Evolutionary conservation across 805 yeast species (phyloP).

Genomic region (Lipomyces spencermartinsiae): DNA sequence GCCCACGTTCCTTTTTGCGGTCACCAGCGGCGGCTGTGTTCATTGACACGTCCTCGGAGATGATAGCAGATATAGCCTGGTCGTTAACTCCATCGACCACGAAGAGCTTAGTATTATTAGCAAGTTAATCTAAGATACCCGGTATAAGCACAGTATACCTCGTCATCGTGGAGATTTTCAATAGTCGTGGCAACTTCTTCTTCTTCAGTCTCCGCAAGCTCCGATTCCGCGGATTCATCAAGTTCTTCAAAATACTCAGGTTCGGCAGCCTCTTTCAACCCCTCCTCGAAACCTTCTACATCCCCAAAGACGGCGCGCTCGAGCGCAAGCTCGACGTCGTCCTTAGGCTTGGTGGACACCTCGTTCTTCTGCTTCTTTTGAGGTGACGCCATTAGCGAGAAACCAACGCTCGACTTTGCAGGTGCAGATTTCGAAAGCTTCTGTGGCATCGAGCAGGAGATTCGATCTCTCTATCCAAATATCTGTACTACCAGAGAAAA

Average conservation of each 20-base stretch:
- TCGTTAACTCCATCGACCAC: slow-evolving; percentile 43
- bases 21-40: slow-evolving; percentile 19
- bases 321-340: slow-evolving; percentile 78
- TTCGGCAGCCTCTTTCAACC: slow-evolving; percentile 57
- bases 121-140: neutral
- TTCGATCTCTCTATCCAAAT: neutral
- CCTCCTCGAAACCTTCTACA: slow-evolving; percentile 69
- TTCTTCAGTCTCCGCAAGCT: slow-evolving; percentile 20
- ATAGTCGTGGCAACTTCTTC: slow-evolving; percentile 25
- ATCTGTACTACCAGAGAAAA: neutral
- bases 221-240: slow-evolving; percentile 19
- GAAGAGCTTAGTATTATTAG: slow-evolving; percentile 19
- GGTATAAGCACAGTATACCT: slow-evolving; percentile 6
- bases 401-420: slow-evolving; percentile 17
- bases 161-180: slow-evolving; percentile 35
- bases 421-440: slow-evolving; percentile 23
- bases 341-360: slow-evolving; percentile 53
- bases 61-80: slow-evolving; percentile 20
- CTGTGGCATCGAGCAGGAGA: slow-evolving; percentile 6
- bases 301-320: slow-evolving; percentile 93
- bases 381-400: slow-evolving; percentile 18
- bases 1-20: slow-evolving; percentile 42
- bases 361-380: slow-evolving; percentile 20
- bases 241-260: slow-evolving; percentile 33
- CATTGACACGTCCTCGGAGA: slow-evolving; percentile 45